Base-by-base conservation (phyloP, 106 monocot species). In the Phalaenopsis equestris region DNA sequence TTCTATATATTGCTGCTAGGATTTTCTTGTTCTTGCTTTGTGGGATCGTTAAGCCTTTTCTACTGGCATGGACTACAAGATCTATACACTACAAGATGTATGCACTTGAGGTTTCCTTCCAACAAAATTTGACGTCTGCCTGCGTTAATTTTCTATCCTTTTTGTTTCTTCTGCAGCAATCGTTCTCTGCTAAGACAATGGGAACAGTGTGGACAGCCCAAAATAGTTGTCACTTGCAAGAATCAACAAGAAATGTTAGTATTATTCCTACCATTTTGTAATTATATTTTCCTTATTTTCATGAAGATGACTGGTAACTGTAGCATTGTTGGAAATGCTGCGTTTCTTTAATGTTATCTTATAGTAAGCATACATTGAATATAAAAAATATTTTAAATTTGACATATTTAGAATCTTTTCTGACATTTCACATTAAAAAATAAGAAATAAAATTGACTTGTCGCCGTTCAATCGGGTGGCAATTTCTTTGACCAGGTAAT, bases 191-290 rank as follows among this genome's bases (percentile, higher is more conserved):
- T 99, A 84, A 86, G 89, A 73, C 92, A 91, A 84, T 99, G 94
- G 94, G 94, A 99, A 76, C 92, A 95, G 82, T 88, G 46, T 82
- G 94, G 94, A 17, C 98, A 94, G 81, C 85, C 92, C 75, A 99
- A 94, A 88, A 99, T 99, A 80, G 91, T 99, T 77, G 42, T 94
- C 12, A 76, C 91, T 45, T 99, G 98, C 94, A 94, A 94, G 81
- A 94, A 94, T 86, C 98, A 91, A 84, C 94, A 92, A 85, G 98
- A 99, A 86, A 99, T 99, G 98, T 99, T 79, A 84, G 90, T 57
- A 78, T 39, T 64, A 46, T 76, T 46, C 24, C 48, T 48, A 48
- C 43, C 74, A 19, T 76, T 74, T 24, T 76, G 48, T 46, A 6
- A 4, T 12, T 48, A 42, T 49, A 24, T 19, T 11, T 9, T 24